phyloP scores from a whole-genome alignment of 352 stramenopile genomes.

The Globisporangium camurandrum region DNA sequence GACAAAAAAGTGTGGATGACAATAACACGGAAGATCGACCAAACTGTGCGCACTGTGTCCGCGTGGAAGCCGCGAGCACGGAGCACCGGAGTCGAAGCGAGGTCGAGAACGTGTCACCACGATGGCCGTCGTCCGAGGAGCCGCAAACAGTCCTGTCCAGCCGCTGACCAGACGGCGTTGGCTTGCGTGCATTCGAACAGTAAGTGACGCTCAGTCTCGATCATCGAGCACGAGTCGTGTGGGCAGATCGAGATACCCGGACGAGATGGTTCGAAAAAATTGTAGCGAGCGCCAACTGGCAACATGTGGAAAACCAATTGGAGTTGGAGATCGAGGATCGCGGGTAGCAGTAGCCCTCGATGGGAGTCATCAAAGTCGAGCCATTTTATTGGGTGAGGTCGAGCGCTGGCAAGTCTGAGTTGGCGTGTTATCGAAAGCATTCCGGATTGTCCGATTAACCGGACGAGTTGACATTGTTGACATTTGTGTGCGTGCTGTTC shows the following conservation, averaged over 20 bases:
- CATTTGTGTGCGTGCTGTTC: too few species aligned
- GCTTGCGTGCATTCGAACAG: slow-evolving; percentile 1
- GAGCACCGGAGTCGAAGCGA: not conserved
- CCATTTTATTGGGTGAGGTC: slow-evolving; percentile 1
- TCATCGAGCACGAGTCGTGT: not conserved
- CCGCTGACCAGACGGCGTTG: not conserved
- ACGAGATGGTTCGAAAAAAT: not conserved
- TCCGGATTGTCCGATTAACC: too few species aligned
- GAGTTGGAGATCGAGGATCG: not conserved
- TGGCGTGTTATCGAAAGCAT: too few species aligned
- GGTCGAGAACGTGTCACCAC: not conserved
- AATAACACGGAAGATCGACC: not conserved
- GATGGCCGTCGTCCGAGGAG: not conserved
- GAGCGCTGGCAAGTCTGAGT: too few species aligned
- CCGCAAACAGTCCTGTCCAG: not conserved
- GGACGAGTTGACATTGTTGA: too few species aligned
- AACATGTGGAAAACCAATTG: not conserved
- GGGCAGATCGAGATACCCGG: slow-evolving; percentile 1
- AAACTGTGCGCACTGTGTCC: not conserved
- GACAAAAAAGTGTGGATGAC: not conserved
- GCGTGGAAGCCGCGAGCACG: not conserved
- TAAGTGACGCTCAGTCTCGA: slow-evolving; percentile 2
- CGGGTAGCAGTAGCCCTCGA: not conserved
- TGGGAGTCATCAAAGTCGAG: slow-evolving; percentile 1
- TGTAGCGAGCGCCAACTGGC: not conserved